A percentile compares a stretch with the other conserved stretches of the same genome.
phyloP scores from a whole-genome alignment of 2,329 filamentous ascomycete species.

The Aspergillus phoenicis region DNA sequence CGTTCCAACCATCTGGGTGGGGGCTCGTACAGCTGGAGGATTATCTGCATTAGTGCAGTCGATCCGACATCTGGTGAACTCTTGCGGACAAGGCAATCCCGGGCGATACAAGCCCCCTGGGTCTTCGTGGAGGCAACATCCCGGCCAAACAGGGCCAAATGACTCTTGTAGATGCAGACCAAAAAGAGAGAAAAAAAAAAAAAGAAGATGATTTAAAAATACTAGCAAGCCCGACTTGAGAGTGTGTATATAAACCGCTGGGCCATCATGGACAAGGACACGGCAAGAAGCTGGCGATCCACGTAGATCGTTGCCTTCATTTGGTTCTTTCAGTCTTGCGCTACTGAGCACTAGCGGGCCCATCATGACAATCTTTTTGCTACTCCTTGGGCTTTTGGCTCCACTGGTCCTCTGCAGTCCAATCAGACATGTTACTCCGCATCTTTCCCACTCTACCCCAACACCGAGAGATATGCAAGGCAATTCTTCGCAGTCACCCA shows the following conservation, averaged over 20 bases:
- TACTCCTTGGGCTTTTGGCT: slow-evolving; percentile 2
- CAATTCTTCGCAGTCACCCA: background rate
- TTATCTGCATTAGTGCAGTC: slow-evolving; percentile 6
- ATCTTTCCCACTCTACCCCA: background rate
- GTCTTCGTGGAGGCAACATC: background rate
- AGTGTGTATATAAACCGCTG: background rate
- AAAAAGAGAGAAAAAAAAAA: background rate
- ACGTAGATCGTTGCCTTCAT: background rate
- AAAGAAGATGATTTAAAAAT: background rate
- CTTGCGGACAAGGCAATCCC: background rate
- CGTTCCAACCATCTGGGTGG: background rate
- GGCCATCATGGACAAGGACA: background rate
- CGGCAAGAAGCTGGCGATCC: background rate
- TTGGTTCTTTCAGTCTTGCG: background rate
- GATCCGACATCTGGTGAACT: slow-evolving; percentile 4
- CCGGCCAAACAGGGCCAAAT: background rate
- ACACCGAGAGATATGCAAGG: background rate
- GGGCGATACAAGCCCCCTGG: background rate
- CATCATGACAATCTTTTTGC: background rate
- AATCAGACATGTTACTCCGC: background rate
- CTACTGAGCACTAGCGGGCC: background rate
- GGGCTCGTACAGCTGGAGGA: slow-evolving; percentile 6
- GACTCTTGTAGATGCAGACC: background rate
- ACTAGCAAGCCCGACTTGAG: background rate
- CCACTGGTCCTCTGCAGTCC: background rate